phyloP scores from a whole-genome alignment of 2,329 filamentous ascomycete genomes.

The Fragosphaeria purpurea region DNA sequence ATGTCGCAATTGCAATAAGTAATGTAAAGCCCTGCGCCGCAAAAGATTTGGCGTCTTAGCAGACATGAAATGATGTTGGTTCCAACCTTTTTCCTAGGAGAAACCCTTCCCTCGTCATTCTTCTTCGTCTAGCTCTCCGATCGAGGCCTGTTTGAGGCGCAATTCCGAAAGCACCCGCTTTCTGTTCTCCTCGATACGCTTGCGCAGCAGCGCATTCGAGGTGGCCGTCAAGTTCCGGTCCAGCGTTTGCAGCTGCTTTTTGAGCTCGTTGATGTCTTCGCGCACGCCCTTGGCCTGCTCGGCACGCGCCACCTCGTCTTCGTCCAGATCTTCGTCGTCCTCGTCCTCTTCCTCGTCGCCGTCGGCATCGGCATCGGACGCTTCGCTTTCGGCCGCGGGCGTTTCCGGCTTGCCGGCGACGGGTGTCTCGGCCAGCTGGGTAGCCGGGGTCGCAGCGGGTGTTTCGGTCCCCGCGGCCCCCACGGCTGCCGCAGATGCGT shows the following conservation, averaged over 20 bases:
- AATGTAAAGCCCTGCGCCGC: too few relatives aligned
- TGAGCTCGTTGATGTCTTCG: conserved; percentile 39
- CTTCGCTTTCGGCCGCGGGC: conserved; percentile 33
- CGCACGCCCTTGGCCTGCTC: conserved; percentile 45
- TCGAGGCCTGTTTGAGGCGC: conserved; percentile 24
- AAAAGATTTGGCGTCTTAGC: too few relatives aligned
- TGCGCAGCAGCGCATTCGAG: conserved; percentile 37
- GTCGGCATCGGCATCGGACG: conserved; percentile 30
- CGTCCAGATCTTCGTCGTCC: conserved; percentile 44
- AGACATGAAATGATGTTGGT: too few relatives aligned
- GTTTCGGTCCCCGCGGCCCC: conserved; percentile 21
- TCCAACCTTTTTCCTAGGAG: too few relatives aligned
- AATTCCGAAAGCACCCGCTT: conserved; percentile 33
- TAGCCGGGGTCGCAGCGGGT: conserved; percentile 34
- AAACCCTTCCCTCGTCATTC: conserved; percentile 2
- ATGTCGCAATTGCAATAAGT: too few relatives aligned
- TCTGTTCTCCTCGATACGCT: conserved; percentile 40
- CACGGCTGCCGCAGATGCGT: conserved; percentile 25
- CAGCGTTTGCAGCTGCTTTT: conserved; percentile 37
- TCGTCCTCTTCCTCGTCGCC: conserved; percentile 44
- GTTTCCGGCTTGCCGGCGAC: conserved; percentile 21
- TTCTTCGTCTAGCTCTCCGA: conserved; percentile 26
- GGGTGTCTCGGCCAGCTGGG: conserved; percentile 20
- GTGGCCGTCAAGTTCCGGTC: conserved; percentile 34
- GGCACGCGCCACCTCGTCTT: conserved; percentile 38